Percentiles rank a stretch among this genome's conserved stretches.
phyloP scores from a whole-genome alignment of 352 stramenopile species.

The Globisporangium acanthophoron region DNA sequence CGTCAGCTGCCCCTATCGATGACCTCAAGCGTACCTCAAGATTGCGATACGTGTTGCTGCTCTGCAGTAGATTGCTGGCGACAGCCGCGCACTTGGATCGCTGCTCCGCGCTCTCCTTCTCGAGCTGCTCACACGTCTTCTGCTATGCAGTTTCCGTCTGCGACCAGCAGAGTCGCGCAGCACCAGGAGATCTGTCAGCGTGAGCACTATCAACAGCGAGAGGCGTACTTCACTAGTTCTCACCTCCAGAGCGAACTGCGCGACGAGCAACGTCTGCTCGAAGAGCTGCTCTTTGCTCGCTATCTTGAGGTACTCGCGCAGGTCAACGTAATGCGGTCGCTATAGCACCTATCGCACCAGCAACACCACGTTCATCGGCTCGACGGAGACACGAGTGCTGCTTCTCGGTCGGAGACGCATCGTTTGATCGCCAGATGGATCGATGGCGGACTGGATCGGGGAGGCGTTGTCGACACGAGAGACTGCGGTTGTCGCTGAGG shows the following conservation, averaged over 20 bases:
- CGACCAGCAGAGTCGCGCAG: background rate
- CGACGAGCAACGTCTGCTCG: slow-evolving; percentile 34
- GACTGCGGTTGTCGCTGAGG: background rate
- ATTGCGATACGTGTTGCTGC: slow-evolving; percentile 9
- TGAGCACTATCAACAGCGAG: background rate
- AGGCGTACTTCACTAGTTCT: background rate
- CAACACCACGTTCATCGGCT: slow-evolving; percentile 26
- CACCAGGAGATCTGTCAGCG: too few species aligned
- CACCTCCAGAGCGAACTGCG: slow-evolving; percentile 40
- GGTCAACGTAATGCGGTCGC: slow-evolving; percentile 30
- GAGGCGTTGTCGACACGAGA: background rate
- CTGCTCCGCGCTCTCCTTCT: slow-evolving; percentile 15
- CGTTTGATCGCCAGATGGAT: background rate
- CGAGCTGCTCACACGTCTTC: slow-evolving; percentile 16
- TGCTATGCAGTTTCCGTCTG: slow-evolving; percentile 21
- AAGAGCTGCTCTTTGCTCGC: slow-evolving; percentile 44
- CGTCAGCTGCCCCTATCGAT: slow-evolving; percentile 3
- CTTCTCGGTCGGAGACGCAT: background rate
- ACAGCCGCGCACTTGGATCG: slow-evolving; percentile 21
- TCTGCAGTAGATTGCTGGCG: slow-evolving; percentile 21
- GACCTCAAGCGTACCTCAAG: slow-evolving; percentile 13
- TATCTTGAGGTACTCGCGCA: slow-evolving; percentile 26
- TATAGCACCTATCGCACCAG: slow-evolving; percentile 51
- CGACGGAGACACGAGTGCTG: background rate
- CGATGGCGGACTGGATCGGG: background rate